Evolutionary conservation across 139 green algal species (phyloP).

Genomic region (Eudorina sp.): DNA sequence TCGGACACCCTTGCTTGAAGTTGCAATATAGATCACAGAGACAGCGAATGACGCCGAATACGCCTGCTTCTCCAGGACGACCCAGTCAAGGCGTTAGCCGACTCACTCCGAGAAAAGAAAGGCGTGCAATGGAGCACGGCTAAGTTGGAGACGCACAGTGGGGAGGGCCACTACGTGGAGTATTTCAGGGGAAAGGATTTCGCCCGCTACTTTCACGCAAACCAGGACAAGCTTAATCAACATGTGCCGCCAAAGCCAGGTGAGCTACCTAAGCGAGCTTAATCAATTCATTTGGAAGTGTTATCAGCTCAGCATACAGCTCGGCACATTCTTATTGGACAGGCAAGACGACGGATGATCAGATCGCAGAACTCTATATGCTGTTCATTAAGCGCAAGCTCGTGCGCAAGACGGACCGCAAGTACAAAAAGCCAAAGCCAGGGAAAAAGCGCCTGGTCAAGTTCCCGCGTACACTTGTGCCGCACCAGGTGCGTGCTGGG

Average conservation of each 20-base stretch:
- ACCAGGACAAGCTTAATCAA: conserved; percentile 54
- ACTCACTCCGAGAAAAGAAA: conserved; percentile 57
- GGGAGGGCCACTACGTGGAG: conserved; percentile 47
- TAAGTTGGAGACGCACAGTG: conserved; percentile 50
- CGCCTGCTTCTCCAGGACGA: conserved; percentile 22
- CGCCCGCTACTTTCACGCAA: conserved; percentile 44
- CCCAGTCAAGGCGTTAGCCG: conserved; percentile 45
- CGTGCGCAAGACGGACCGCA: conserved; percentile 56
- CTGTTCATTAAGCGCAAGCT: conserved; percentile 44
- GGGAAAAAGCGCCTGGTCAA: conserved; percentile 62
- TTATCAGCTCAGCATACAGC: too few relatives aligned
- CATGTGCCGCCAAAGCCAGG: conserved; percentile 46
- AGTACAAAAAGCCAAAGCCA: conserved; percentile 66
- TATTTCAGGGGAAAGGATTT: conserved; percentile 65
- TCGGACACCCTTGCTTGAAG: too few relatives aligned
- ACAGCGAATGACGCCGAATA: too few relatives aligned
- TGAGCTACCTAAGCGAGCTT: neutral
- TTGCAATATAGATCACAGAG: too few relatives aligned
- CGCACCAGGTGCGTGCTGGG: conserved; percentile 30
- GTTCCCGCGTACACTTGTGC: conserved; percentile 58
- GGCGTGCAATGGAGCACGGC: conserved; percentile 47
- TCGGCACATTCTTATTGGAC: neutral
- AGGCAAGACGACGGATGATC: conserved; percentile 53
- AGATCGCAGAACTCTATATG: conserved; percentile 51
- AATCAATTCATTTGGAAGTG: neutral